A percentile compares a stretch with the other conserved stretches of the same genome.
phyloP scores from a whole-genome alignment of 2,329 filamentous ascomycete species.

The Fusarium pseudograminearum region DNA sequence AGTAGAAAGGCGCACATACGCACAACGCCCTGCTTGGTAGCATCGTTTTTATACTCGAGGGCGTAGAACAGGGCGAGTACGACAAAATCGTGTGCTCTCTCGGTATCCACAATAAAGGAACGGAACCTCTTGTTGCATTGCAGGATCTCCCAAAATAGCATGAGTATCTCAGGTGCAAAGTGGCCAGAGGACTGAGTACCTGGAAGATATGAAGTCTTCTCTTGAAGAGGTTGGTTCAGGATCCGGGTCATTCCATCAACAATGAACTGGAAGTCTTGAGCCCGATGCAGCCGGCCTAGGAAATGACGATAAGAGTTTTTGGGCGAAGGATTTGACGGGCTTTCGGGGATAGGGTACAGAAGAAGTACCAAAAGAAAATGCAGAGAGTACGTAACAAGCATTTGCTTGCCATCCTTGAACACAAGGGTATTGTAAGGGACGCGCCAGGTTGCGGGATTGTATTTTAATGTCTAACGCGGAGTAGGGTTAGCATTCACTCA shows the following conservation, averaged over 20 bases:
- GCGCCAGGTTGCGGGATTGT: constrained; percentile 93
- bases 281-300: constrained; percentile 87
- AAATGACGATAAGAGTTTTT: constrained; percentile 97
- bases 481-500: constrained; percentile 26
- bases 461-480: constrained; percentile 81
- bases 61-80: constrained; percentile 93
- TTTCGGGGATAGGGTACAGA: constrained; percentile 88
- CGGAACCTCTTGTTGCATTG: constrained; percentile 98
- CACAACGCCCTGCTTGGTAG: constrained; percentile 89
- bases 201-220: constrained; percentile 88
- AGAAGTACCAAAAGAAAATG: constrained; percentile 89
- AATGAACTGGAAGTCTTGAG: constrained; percentile 97
- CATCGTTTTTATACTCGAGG: constrained; percentile 86
- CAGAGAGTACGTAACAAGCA: constrained; percentile 89
- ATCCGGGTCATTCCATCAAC: constrained; percentile 94
- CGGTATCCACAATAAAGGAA: constrained; percentile 96
- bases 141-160: constrained; percentile 96
- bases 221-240: constrained; percentile 90
- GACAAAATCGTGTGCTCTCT: constrained; percentile 91
- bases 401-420: constrained; percentile 90
- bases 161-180: constrained; percentile 94
- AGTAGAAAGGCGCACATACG: constrained; percentile 98
- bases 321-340: constrained; percentile 69
- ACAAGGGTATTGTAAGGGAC: constrained; percentile 94
- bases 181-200: constrained; percentile 83